These are phyloP conservation scores for Tricholoma matsutake DNA, from an alignment of 768 basidiomycete genomes.

Conservation along the genomic window DNA sequence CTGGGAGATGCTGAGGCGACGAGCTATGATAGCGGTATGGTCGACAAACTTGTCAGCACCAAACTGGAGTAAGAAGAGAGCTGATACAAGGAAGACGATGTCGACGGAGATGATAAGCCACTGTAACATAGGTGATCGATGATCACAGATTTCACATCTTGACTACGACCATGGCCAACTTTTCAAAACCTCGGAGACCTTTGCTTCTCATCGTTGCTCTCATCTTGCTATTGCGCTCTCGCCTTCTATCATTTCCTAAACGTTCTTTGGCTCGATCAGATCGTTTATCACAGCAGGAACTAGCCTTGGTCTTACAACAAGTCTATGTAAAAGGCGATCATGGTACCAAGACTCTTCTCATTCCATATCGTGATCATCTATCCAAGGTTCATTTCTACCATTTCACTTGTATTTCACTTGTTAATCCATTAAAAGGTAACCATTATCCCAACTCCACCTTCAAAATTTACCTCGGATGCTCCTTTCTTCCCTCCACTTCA, in stretches of 20 bases:
- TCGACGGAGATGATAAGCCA: not conserved
- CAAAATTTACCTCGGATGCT: constrained; percentile 50
- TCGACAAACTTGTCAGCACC: not conserved
- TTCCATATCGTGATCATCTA: constrained; percentile 61
- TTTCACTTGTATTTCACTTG: not conserved
- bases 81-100: not conserved
- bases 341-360: constrained; percentile 61
- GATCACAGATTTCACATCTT: no score
- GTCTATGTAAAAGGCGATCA: constrained; percentile 59
- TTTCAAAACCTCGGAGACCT: constrained; percentile 23
- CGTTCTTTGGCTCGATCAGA: constrained; percentile 24
- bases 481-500: constrained; percentile 60
- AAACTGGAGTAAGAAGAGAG: not conserved
- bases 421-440: constrained; percentile 30
- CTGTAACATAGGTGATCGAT: no score
- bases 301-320: constrained; percentile 50
- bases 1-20: not conserved
- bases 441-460: constrained; percentile 45
- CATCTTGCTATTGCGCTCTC: constrained; percentile 50
- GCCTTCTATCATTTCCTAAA: constrained; percentile 34
- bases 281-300: constrained; percentile 36
- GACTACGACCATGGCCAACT: constrained; percentile 14
- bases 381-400: constrained; percentile 47
- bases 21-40: not conserved
- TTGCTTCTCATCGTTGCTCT: constrained; percentile 42